Percentiles rank a stretch among this genome's conserved stretches.
These are phyloP conservation scores for Drechslerella dactyloides DNA, from an alignment of 2,329 filamentous ascomycete species.

Conservation along the genomic window DNA sequence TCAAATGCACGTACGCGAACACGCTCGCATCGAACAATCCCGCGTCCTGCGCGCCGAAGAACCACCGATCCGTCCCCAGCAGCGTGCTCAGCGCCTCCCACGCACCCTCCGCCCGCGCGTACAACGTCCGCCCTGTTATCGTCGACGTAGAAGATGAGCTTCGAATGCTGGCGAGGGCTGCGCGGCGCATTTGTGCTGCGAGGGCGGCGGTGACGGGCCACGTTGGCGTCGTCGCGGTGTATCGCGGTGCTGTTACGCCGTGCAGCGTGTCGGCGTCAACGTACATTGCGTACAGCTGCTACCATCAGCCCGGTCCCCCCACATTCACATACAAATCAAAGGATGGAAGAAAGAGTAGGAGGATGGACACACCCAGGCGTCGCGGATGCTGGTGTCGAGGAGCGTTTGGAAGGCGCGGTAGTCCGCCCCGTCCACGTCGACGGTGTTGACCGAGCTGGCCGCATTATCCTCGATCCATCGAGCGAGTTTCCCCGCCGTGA, in stretches of 20 bases:
- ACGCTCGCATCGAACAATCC: conserved; percentile 84
- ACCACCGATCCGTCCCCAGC: conserved; percentile 67
- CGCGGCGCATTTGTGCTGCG: conserved; percentile 70
- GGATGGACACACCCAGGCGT: conserved; percentile 75
- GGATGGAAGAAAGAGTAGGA: neutral
- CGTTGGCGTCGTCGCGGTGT: conserved; percentile 66
- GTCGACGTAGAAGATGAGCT: conserved; percentile 65
- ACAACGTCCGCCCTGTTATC: conserved; percentile 66
- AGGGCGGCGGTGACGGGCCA: conserved; percentile 69
- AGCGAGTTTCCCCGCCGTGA: conserved; percentile 71
- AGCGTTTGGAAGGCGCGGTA: conserved; percentile 51
- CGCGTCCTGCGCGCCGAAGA: conserved; percentile 67
- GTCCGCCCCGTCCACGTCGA: conserved; percentile 35
- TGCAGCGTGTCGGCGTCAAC: conserved; percentile 71
- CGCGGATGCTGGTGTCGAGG: conserved; percentile 67
- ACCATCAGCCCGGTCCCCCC: too few species aligned
- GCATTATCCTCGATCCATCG: conserved; percentile 67
- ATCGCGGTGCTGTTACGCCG: conserved; percentile 74
- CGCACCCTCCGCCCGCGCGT: conserved; percentile 68
- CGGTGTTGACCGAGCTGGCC: conserved; percentile 27
- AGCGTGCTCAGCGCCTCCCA: conserved; percentile 68
- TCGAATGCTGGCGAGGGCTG: conserved; percentile 76
- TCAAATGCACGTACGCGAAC: conserved; percentile 85
- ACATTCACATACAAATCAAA: too few species aligned
- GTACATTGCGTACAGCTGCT: conserved; percentile 80